Evolutionary conservation across 164 flowering plant species (phyloP).

Genomic region (Saururus chinensis): DNA sequence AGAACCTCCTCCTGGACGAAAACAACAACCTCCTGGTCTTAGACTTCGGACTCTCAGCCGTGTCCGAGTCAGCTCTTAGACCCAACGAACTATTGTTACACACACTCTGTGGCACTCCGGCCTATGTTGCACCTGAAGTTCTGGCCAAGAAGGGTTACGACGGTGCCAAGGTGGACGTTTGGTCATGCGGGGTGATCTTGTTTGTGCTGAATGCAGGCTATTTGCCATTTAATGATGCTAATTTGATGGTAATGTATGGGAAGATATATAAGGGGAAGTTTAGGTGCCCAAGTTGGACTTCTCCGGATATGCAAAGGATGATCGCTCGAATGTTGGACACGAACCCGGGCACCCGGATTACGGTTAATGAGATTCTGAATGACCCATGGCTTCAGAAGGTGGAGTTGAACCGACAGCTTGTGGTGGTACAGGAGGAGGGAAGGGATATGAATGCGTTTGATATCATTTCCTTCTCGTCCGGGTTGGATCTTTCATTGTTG

Average conservation of each 20-base stretch:
- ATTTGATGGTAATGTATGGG: conserved; percentile 56
- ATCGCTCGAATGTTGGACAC: too few species aligned
- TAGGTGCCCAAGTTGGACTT: conserved; percentile 50
- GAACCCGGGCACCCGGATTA: too few species aligned
- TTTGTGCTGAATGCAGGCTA: conserved; percentile 53
- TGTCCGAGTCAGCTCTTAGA: conserved; percentile 31
- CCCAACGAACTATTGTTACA: conserved; percentile 50
- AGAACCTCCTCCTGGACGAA: conserved; percentile 63
- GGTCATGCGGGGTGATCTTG: conserved; percentile 64
- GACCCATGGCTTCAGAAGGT: too few species aligned
- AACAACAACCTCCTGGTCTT: conserved; percentile 41
- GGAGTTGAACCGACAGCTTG: too few species aligned
- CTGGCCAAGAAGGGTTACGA: conserved; percentile 56
- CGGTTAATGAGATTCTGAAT: too few species aligned
- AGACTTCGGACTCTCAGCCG: conserved; percentile 60
- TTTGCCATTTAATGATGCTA: conserved; percentile 53
- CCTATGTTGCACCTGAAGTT: conserved; percentile 67
- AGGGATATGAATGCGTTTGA: conserved; percentile 53
- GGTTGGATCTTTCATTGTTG: conserved; percentile 41
- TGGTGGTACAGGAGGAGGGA: too few species aligned
- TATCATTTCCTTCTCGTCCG: conserved; percentile 50
- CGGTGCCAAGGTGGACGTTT: conserved; percentile 48
- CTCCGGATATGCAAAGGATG: conserved; percentile 32
- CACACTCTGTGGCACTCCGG: conserved; percentile 66
- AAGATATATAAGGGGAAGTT: conserved; percentile 53